These are phyloP conservation scores for Jatropha podagrica DNA, from an alignment of 441 rosid genomes.

Conservation along the genomic window DNA sequence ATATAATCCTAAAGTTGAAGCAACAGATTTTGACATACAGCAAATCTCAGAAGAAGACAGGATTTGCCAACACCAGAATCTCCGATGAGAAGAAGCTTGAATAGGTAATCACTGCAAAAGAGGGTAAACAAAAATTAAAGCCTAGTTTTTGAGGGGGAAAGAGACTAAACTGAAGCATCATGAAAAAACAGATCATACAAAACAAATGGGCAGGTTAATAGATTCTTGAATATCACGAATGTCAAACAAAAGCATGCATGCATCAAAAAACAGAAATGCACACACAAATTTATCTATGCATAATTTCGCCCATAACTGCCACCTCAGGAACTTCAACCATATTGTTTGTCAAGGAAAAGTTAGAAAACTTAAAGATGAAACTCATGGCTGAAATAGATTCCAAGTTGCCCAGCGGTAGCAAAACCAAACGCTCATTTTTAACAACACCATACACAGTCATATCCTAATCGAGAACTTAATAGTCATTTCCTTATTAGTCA, in stretches of 20 bases:
- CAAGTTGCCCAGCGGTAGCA: background rate
- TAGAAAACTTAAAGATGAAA: background rate
- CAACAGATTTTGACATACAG: slow-evolving; percentile 8
- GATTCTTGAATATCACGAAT: background rate
- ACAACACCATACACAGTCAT: background rate
- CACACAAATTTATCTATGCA: background rate
- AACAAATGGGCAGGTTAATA: background rate
- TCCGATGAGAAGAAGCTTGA: slow-evolving; percentile 23
- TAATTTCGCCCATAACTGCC: background rate
- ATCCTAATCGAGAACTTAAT: background rate
- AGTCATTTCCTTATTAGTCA: background rate
- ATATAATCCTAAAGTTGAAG: background rate
- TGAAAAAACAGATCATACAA: background rate
- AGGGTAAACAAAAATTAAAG: background rate
- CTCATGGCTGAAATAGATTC: no score
- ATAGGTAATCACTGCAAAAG: slow-evolving; percentile 21
- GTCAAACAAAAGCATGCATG: background rate
- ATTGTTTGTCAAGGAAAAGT: background rate
- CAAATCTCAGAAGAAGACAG: slow-evolving; percentile 23
- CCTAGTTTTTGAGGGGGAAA: background rate
- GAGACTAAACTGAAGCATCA: background rate
- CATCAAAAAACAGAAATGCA: background rate
- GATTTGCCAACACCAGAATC: slow-evolving; percentile 25
- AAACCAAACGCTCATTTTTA: background rate
- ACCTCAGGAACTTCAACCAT: slow-evolving; percentile 1